Percentiles rank a stretch among this genome's conserved stretches.
These are phyloP conservation scores for Pestalotiopsis sp. DNA, from an alignment of 2,329 filamentous ascomycete genomes.

Conservation along the genomic window DNA sequence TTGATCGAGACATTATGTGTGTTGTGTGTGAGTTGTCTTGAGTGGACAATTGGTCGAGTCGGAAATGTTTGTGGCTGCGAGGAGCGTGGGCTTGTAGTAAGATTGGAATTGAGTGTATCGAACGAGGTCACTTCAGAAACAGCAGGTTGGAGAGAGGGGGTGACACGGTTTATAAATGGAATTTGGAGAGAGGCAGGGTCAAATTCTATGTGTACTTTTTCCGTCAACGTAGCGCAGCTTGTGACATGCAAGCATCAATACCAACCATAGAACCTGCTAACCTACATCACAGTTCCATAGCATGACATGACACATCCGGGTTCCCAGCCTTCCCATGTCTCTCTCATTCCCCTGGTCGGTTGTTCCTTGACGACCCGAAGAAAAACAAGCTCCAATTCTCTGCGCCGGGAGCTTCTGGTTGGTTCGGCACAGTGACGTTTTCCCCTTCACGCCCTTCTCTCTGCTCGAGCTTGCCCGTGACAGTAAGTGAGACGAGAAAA, in stretches of 20 bases:
- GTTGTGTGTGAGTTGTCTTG: slow-evolving; percentile 5
- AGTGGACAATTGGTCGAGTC: slow-evolving; percentile 4
- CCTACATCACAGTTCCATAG: background rate
- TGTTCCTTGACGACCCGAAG: background rate
- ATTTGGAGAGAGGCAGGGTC: background rate
- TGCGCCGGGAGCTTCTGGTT: background rate
- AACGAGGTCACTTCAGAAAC: background rate
- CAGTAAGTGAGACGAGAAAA: background rate
- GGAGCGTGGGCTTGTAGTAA: background rate
- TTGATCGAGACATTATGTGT: slow-evolving; percentile 49
- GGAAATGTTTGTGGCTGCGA: background rate
- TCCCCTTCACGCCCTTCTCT: background rate
- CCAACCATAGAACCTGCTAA: background rate
- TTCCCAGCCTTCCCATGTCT: background rate
- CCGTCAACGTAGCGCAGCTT: background rate
- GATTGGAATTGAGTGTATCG: background rate
- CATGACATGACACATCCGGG: background rate
- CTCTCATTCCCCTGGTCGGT: background rate
- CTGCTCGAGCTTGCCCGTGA: background rate
- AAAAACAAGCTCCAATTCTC: background rate
- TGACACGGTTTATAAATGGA: background rate
- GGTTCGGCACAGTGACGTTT: background rate
- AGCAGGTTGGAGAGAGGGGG: background rate
- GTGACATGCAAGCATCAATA: background rate
- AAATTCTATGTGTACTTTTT: background rate